Percentiles rank a stretch among this genome's conserved stretches.
Evolutionary conservation across 2,329 filamentous ascomycete species (phyloP).

Genomic region (Paecilomyces niveus): DNA sequence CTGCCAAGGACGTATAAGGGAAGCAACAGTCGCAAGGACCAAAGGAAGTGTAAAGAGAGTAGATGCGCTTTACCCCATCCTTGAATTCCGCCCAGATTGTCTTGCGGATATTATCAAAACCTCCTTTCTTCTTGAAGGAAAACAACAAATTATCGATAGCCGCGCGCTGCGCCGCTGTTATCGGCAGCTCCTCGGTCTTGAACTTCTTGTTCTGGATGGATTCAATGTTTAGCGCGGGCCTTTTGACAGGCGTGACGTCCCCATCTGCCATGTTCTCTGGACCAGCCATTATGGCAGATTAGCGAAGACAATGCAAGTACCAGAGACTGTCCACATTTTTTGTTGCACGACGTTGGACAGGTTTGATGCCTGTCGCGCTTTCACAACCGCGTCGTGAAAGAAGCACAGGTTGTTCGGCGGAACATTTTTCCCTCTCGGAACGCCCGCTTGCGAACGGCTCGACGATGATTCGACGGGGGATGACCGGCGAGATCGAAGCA

Average conservation of each 20-base stretch:
- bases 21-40: background rate
- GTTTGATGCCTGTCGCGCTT: slow-evolving; percentile 1
- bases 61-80: slow-evolving; percentile 36
- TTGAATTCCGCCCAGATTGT: slow-evolving; percentile 54
- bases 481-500: background rate
- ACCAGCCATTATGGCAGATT: slow-evolving; percentile 25
- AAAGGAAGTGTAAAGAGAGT: background rate
- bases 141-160: slow-evolving; percentile 55
- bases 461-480: slow-evolving; percentile 25
- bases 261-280: slow-evolving; percentile 23
- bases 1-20: background rate
- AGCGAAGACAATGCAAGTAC: slow-evolving; percentile 3
- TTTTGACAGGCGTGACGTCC: slow-evolving; percentile 19
- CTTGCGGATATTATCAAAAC: slow-evolving; percentile 57
- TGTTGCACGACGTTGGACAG: background rate
- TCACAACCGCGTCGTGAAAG: background rate
- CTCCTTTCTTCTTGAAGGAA: slow-evolving; percentile 60
- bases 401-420: slow-evolving; percentile 1
- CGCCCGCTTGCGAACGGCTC: slow-evolving; percentile 23
- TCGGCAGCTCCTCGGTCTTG: slow-evolving; percentile 54
- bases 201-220: slow-evolving; percentile 41
- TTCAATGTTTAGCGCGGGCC: slow-evolving; percentile 24
- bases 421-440: slow-evolving; percentile 8
- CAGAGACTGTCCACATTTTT: background rate
- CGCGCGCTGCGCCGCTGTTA: slow-evolving; percentile 50